These are phyloP conservation scores for Calamus simplicifolius DNA, from an alignment of 176 grass and related monocot species.

Conservation along the genomic window DNA sequence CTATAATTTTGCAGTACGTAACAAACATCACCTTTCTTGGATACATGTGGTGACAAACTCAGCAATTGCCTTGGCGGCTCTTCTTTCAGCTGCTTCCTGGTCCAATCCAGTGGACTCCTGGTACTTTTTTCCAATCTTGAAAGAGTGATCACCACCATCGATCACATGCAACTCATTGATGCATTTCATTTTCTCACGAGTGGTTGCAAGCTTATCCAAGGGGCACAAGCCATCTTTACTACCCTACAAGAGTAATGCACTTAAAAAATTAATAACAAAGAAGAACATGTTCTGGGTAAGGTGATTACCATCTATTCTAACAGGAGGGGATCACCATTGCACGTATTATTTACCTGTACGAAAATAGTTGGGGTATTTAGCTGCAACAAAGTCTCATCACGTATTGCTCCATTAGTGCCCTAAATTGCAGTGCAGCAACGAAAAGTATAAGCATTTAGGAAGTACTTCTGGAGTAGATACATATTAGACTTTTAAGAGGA, in stretches of 20 bases:
- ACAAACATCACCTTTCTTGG: neutral
- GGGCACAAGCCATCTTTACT: constrained; percentile 83
- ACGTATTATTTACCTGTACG: constrained; percentile 46
- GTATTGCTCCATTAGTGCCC: constrained; percentile 55
- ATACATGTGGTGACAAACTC: constrained; percentile 46
- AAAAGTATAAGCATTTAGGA: no score
- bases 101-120: constrained; percentile 38
- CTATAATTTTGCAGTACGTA: no score
- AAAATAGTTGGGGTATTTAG: constrained; percentile 73
- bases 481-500: no score
- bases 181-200: constrained; percentile 65
- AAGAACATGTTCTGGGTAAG: no score
- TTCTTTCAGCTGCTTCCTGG: constrained; percentile 49
- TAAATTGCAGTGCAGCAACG: constrained; percentile 14
- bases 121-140: constrained; percentile 68
- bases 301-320: no score
- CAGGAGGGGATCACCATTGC: no score
- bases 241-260: constrained; percentile 21
- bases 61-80: constrained; percentile 49
- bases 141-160: constrained; percentile 84
- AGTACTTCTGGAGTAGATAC: no score
- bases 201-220: constrained; percentile 51
- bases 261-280: no score
- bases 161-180: constrained; percentile 59
- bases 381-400: constrained; percentile 64